These are phyloP conservation scores for Cryptococcus floricola DNA, from an alignment of 1,284 basidiomycete genomes.

Conservation along the genomic window DNA sequence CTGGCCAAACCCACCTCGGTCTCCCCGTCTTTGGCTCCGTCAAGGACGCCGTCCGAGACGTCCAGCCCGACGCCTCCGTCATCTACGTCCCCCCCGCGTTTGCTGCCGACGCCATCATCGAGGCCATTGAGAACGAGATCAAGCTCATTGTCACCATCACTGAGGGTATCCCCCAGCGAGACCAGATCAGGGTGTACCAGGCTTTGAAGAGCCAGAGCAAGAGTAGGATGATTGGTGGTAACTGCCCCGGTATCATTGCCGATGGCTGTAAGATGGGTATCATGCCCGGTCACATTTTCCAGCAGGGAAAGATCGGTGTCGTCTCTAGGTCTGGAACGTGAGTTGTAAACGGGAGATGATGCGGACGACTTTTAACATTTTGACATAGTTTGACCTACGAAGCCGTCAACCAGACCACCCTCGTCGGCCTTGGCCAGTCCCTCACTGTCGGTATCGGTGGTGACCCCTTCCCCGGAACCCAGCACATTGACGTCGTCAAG, in stretches of 20 bases:
- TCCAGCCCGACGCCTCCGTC: slow-evolving; percentile 83
- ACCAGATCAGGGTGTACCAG: slow-evolving; percentile 91
- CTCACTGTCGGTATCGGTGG: slow-evolving; percentile 97
- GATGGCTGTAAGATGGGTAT: slow-evolving; percentile 99
- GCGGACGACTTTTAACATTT: background rate
- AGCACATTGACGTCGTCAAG: slow-evolving; percentile 93
- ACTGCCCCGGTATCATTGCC: slow-evolving; percentile 98
- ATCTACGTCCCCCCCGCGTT: slow-evolving; percentile 92
- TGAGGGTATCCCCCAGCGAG: slow-evolving; percentile 92
- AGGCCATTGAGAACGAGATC: slow-evolving; percentile 97
- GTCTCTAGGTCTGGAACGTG: slow-evolving; percentile 91
- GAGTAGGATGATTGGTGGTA: slow-evolving; percentile 84
- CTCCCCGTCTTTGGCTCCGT: slow-evolving; percentile 93
- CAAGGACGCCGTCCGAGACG: slow-evolving; percentile 79
- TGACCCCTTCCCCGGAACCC: slow-evolving; percentile 86
- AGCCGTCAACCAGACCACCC: slow-evolving; percentile 66
- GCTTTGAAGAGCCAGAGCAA: slow-evolving; percentile 91
- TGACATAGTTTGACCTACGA: slow-evolving; percentile 45
- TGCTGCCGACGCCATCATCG: slow-evolving; percentile 92
- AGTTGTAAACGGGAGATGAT: slow-evolving; percentile 9
- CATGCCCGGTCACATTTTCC: slow-evolving; percentile 97
- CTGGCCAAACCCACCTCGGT: slow-evolving; percentile 90
- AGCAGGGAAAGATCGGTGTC: slow-evolving; percentile 90
- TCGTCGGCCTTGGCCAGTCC: slow-evolving; percentile 93
- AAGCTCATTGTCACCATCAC: slow-evolving; percentile 94